A percentile compares a stretch with the other conserved stretches of the same genome.
phyloP scores from a whole-genome alignment of 257 asterid genomes.

The Nicotiana attenuata region DNA sequence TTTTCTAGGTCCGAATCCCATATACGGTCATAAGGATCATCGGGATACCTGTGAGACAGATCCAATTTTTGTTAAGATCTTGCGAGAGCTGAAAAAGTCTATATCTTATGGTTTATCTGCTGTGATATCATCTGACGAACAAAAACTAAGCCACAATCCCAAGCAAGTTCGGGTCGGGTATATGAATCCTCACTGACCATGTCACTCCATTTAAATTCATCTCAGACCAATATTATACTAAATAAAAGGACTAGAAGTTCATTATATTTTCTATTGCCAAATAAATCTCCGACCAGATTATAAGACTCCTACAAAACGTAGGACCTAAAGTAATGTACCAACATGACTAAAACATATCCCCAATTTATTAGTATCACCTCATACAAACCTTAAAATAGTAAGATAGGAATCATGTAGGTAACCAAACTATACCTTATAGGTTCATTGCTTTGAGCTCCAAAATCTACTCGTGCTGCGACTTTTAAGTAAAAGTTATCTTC shows the following conservation, averaged over 20 bases:
- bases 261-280: not conserved
- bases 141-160: not conserved
- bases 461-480: conserved; percentile 75
- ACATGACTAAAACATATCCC: not conserved
- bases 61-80: conserved; percentile 1
- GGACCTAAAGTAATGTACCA: not conserved
- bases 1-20: conserved; percentile 86
- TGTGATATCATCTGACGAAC: not conserved
- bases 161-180: not conserved
- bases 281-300: not conserved
- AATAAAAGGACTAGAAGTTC: not conserved
- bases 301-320: not conserved
- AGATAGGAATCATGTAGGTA: not conserved
- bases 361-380: not conserved
- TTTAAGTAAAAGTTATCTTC: conserved; percentile 72
- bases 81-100: not conserved
- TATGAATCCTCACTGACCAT: not conserved
- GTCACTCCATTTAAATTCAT: not conserved
- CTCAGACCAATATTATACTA: not conserved
- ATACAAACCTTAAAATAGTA: too few species aligned
- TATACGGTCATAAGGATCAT: conserved; percentile 91
- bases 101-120: not conserved
- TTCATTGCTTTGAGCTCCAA: conserved; percentile 63
- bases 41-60: conserved; percentile 63
- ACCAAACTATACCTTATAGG: conserved; percentile 49